Evolutionary conservation across 2,329 filamentous ascomycete genomes (phyloP), one percentile per base, ranked within the genome.

Genomic region (Pyrenophora seminiperda): DNA sequence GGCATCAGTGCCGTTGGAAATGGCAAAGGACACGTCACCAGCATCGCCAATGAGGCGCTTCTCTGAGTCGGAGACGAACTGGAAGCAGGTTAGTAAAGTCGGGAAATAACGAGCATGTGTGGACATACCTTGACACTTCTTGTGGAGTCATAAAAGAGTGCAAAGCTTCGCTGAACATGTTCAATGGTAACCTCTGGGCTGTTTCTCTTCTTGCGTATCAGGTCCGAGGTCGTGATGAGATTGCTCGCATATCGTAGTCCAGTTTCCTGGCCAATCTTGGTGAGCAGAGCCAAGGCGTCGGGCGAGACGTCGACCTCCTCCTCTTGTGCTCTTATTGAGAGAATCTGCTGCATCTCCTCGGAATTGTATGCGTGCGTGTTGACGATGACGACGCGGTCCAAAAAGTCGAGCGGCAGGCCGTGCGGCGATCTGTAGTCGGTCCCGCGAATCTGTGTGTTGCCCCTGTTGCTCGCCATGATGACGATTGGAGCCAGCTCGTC

Each of bases 381-480:
- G 72, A 99, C 90, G 70, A 99, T 99, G 66, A 96, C 90, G 24
- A 97, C 89, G 15, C 94, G 88, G 74, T 99, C 94, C 40, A 99
- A 82, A 75, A 99, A 96, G 76, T 99, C 94, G 37, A 97, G 84
- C 0, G 94, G 94, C 34, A 99, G 80, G 20, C 94, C 94, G 73
- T 99, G 94, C 2, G 94, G 94, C 63, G 89, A 94, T 64, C 85
- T 87, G 77, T 97, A 97, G 73, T 90, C 89, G 47, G 94, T 99
- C 50, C 94, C 94, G 24, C 94, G 86, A 68, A 99, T 97, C 61
- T 88, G 87, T 30, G 94, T 90, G 73, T 91, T 85, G 58, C 94
- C 94, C 53, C 94, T 84, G 79, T 99, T 99, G 81, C 90, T 96
- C 46, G 94, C 94, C 94, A 99, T 99, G 76, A 99, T 99, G 73